Evolutionary conservation across 345 rosid genomes (phyloP), one percentile per base, ranked within the genome.

Genomic region (Eucalyptus sideroxylon): DNA sequence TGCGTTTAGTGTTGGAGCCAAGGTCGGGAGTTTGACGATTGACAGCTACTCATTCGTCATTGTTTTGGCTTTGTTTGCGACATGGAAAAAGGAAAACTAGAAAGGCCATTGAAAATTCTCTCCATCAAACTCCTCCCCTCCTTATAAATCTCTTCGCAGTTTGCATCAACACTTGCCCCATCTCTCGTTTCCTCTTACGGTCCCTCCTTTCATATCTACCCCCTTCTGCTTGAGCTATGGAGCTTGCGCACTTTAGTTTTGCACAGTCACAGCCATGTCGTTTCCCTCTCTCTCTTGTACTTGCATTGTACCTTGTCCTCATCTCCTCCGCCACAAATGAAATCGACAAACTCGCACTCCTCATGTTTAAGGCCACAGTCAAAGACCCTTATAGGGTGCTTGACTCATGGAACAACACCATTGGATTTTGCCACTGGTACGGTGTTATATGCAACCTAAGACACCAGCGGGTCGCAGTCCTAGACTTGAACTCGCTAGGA

Each of bases 401-500:
- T 37, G 83, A 10, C 14, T 88, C 89, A 2, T 88, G 89, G 85
- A 88, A 88, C 14, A 15, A 67, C 24, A 40, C 89, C 60, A 13
- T 47, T 50, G 81, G 31, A 11, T n/a, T 88, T 42, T 88, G 89
- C 17, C 85, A 30, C 5, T 88, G 89, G 89, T 9, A 15, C 0
- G 89, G 89, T 10, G 59, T 67, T 12, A 88, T 12, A 11, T 88
- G 89, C 9, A 0, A 23, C 26, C 60, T 3, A 1, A 42, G 60
- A 9, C 89, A 88, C 89, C 85, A 8, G 13, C 45, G 89, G 27
- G 89, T 88, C 40, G n/a, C 21, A 4, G 1, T n/a, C 17, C 16
- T 67, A 11, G 0, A 3, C 9, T 49, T 88, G n/a, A 0, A 0
- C 0, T 34, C 49, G 0, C 24, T 26, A 15, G 65, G 40, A 60